Evolutionary conservation across 2,329 filamentous ascomycete genomes (phyloP).

Genomic region (Graphium sp.): DNA sequence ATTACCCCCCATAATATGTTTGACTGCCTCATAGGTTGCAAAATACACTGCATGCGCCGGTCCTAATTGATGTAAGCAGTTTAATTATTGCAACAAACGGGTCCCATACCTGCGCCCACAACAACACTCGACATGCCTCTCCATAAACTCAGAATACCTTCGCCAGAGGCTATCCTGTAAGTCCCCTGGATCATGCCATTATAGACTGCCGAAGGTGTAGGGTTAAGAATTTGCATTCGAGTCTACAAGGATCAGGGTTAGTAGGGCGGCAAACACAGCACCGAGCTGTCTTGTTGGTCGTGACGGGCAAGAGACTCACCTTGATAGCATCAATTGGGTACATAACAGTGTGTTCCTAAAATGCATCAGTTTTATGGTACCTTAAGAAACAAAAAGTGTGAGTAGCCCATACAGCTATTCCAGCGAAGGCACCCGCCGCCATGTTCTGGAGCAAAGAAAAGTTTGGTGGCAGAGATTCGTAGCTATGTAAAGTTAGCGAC

Average conservation of each 20-base stretch:
- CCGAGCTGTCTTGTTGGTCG: neutral
- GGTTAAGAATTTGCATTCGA: slow-evolving; percentile 91
- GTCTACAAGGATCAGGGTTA: slow-evolving; percentile 41
- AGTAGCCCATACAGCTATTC: slow-evolving; percentile 59
- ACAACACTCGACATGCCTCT: slow-evolving; percentile 93
- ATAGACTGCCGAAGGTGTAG: slow-evolving; percentile 65
- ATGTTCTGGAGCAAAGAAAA: slow-evolving; percentile 92
- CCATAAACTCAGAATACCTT: slow-evolving; percentile 87
- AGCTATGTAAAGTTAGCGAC: slow-evolving; percentile 26
- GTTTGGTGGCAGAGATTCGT: slow-evolving; percentile 87
- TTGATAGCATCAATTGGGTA: slow-evolving; percentile 97
- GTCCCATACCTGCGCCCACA: slow-evolving; percentile 66
- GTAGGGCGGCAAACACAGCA: slow-evolving; percentile 1
- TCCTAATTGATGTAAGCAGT: slow-evolving; percentile 31
- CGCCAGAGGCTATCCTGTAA: slow-evolving; percentile 76
- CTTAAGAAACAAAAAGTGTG: neutral
- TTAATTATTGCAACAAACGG: slow-evolving; percentile 4
- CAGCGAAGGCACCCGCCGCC: slow-evolving; percentile 89
- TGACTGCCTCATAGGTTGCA: slow-evolving; percentile 92
- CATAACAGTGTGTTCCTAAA: slow-evolving; percentile 94
- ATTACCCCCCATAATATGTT: slow-evolving; percentile 91
- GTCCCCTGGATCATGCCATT: slow-evolving; percentile 84
- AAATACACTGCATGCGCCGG: slow-evolving; percentile 97
- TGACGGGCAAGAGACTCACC: slow-evolving; percentile 31
- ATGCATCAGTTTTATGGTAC: neutral